Percentiles rank a stretch among this genome's conserved stretches.
Conservation (phyloP, 1,284 basidiomycete species). For the Ganoderma lucidum region DNA sequence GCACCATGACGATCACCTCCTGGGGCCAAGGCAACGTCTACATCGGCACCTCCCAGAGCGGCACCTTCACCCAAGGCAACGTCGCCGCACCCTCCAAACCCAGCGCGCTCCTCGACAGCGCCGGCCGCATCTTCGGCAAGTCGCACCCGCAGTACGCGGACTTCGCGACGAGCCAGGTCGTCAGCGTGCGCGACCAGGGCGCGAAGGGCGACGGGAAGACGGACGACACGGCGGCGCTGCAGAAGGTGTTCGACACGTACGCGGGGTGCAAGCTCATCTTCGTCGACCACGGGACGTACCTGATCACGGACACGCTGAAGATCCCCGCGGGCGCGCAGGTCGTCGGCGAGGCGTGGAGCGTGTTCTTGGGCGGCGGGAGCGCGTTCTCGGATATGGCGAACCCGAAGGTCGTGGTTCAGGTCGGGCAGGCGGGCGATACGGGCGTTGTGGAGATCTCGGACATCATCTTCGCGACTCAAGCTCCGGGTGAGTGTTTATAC, state of each 20-base stretch:
- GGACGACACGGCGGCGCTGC: conserved; percentile 78
- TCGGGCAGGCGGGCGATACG: conserved; percentile 56
- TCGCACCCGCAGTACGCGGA: conserved; percentile 55
- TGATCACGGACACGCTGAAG: conserved; percentile 73
- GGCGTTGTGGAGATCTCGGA: conserved; percentile 68
- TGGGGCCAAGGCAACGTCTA: conserved; percentile 82
- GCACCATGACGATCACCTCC: conserved; percentile 62
- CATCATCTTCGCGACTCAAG: conserved; percentile 61
- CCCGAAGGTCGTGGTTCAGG: conserved; percentile 65
- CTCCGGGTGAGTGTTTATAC: conserved; percentile 50
- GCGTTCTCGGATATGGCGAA: conserved; percentile 61
- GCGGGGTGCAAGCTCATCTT: conserved; percentile 81
- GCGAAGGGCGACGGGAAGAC: conserved; percentile 79
- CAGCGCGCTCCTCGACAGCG: conserved; percentile 58
- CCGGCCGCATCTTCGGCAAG: conserved; percentile 70
- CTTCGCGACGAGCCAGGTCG: conserved; percentile 67
- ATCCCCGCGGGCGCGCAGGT: conserved; percentile 77
- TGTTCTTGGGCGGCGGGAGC: conserved; percentile 71
- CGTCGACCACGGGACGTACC: conserved; percentile 75
- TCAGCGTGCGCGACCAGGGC: conserved; percentile 74
- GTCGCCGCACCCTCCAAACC: conserved; percentile 60
- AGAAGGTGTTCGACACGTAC: conserved; percentile 69
- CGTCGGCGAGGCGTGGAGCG: conserved; percentile 81
- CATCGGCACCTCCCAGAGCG: conserved; percentile 50
- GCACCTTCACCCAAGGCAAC: conserved; percentile 57